phyloP scores from a whole-genome alignment of 208 protist species.

The Trypanosoma vivax region DNA sequence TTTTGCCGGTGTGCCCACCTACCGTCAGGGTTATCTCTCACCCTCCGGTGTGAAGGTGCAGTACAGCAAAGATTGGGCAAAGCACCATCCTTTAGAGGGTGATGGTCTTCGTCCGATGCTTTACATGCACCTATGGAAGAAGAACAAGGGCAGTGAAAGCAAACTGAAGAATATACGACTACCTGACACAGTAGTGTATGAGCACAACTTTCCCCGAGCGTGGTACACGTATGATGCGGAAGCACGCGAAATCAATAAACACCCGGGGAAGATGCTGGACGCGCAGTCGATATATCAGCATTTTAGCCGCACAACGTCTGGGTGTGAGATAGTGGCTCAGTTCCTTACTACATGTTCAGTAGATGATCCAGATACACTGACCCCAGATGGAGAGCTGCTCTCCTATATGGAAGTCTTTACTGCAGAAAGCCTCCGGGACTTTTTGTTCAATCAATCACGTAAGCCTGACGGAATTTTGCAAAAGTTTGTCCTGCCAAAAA shows the following conservation, averaged over 20 bases:
- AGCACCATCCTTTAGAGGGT: constrained; percentile 76
- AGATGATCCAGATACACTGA: constrained; percentile 26
- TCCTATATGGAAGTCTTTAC: constrained; percentile 88
- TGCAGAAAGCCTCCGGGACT: constrained; percentile 55
- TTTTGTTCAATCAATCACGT: constrained; percentile 69
- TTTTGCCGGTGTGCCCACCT: constrained; percentile 31
- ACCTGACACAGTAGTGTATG: constrained; percentile 88
- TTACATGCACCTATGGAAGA: constrained; percentile 84
- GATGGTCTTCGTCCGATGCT: constrained; percentile 76
- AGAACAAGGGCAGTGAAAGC: constrained; percentile 71
- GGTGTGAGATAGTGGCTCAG: constrained; percentile 79
- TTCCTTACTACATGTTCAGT: constrained; percentile 64
- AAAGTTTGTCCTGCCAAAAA: constrained; percentile 85
- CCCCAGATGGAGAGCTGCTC: constrained; percentile 33
- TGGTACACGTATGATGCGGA: constrained; percentile 89
- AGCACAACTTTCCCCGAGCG: constrained; percentile 91
- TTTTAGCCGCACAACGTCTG: constrained; percentile 35
- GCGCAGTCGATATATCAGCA: constrained; percentile 75
- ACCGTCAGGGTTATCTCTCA: constrained; percentile 44
- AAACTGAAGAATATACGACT: constrained; percentile 48
- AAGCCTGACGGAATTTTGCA: constrained; percentile 89
- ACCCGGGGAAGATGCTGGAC: constrained; percentile 77
- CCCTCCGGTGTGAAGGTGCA: constrained; percentile 52
- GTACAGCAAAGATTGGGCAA: constrained; percentile 67
- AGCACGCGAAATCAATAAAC: constrained; percentile 72